A percentile compares a stretch with the other conserved stretches of the same genome.
phyloP scores from a whole-genome alignment of 1,139 yeast species.

The Lodderomyces parapsilosis region DNA sequence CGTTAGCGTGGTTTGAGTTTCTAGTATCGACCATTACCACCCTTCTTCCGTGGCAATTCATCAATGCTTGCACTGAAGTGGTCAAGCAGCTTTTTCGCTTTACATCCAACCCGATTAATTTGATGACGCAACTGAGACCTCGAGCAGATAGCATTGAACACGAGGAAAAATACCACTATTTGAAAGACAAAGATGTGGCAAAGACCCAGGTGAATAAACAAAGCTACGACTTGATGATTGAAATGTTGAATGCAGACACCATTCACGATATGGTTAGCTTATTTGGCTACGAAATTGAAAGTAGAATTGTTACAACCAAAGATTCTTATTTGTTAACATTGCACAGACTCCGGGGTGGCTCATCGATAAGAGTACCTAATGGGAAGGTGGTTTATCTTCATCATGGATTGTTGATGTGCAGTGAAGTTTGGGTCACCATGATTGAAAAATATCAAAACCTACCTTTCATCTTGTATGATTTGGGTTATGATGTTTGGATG shows the following conservation, averaged over 20 bases:
- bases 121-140: constrained; percentile 16
- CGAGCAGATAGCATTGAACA: constrained; percentile 9
- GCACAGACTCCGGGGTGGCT: constrained; percentile 22
- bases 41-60: constrained; percentile 32
- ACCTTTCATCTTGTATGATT: constrained; percentile 73
- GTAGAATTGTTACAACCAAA: constrained; percentile 38
- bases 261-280: constrained; percentile 36
- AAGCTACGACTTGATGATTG: constrained; percentile 30
- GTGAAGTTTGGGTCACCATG: constrained; percentile 86
- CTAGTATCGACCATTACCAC: constrained; percentile 32
- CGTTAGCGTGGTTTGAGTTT: constrained; percentile 43
- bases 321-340: constrained; percentile 40
- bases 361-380: constrained; percentile 14
- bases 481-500: constrained; percentile 90
- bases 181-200: constrained; percentile 9
- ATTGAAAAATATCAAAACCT: constrained; percentile 59
- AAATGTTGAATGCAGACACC: constrained; percentile 30
- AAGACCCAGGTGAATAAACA: constrained; percentile 16
- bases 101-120: constrained; percentile 30
- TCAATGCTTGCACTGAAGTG: constrained; percentile 28
- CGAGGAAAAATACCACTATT: constrained; percentile 14
- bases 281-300: constrained; percentile 41
- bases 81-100: constrained; percentile 28
- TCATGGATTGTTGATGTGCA: constrained; percentile 88
- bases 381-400: constrained; percentile 73